A percentile compares a stretch with the other conserved stretches of the same genome.
These are phyloP conservation scores for Xylaria curta DNA, from an alignment of 495 filamentous ascomycete genomes.

Conservation along the genomic window DNA sequence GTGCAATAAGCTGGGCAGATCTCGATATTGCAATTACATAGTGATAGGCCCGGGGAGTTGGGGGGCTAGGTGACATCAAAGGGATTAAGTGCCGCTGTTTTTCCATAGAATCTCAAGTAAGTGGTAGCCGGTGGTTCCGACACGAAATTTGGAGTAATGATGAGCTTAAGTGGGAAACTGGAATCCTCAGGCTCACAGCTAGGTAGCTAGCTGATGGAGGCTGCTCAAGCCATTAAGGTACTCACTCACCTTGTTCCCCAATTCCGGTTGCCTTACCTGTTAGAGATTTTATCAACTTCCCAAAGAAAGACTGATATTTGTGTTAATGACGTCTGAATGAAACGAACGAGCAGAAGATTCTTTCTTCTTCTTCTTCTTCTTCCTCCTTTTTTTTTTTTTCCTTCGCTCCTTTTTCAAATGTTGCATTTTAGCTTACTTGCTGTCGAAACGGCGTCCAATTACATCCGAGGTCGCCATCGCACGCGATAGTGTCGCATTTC, in stretches of 20 bases:
- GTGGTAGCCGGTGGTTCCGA: background rate
- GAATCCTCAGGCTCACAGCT: background rate
- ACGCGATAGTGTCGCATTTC: conserved; percentile 24
- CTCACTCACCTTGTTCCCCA: background rate
- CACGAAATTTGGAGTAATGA: background rate
- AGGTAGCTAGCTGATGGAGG: background rate
- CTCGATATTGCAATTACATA: background rate
- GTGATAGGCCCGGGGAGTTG: background rate
- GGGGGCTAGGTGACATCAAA: background rate
- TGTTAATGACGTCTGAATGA: background rate
- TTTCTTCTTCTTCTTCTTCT: background rate
- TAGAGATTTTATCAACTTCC: background rate
- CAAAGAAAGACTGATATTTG: background rate
- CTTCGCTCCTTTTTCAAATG: too few relatives aligned
- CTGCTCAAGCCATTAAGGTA: background rate
- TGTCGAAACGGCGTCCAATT: background rate
- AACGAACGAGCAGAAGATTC: background rate
- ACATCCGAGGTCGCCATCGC: conserved; percentile 20
- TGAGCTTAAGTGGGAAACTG: background rate
- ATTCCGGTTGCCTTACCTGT: background rate
- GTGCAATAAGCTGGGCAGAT: too few relatives aligned
- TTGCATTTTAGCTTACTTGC: background rate
- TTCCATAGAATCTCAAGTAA: background rate
- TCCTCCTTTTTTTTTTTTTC: background rate
- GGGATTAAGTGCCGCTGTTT: too few relatives aligned